Evolutionary conservation across 1,284 basidiomycete genomes (phyloP).

Genomic region (Malassezia dermatis): DNA sequence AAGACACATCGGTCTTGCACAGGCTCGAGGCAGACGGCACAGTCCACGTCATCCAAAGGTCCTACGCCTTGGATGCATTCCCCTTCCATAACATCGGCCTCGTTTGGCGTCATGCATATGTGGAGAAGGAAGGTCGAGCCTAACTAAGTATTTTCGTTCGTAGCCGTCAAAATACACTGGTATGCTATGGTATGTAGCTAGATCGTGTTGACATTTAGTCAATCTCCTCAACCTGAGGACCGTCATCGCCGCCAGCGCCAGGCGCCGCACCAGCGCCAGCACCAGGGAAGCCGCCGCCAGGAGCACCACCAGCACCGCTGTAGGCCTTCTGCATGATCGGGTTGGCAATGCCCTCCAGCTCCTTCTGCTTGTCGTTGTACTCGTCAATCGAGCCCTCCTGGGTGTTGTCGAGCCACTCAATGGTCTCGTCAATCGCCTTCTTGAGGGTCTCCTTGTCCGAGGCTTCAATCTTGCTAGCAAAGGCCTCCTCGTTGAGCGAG

Average conservation of each 20-base stretch:
- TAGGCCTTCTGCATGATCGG: slow-evolving; percentile 93
- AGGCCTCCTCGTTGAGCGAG: slow-evolving; percentile 50
- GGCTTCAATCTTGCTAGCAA: slow-evolving; percentile 67
- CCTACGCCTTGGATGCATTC: not conserved
- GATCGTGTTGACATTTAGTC: slow-evolving; percentile 48
- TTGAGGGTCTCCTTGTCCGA: slow-evolving; percentile 81
- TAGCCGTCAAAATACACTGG: not conserved
- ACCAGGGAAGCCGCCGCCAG: slow-evolving; percentile 53
- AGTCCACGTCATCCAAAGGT: slow-evolving; percentile 4
- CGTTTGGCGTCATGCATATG: not conserved
- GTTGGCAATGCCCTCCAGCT: slow-evolving; percentile 79
- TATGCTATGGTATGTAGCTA: slow-evolving; percentile 1
- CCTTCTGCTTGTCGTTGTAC: slow-evolving; percentile 90
- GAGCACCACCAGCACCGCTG: slow-evolving; percentile 54
- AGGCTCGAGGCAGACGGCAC: slow-evolving; percentile 13
- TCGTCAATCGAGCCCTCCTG: slow-evolving; percentile 91
- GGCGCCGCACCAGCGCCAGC: slow-evolving; percentile 22
- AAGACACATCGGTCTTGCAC: slow-evolving; percentile 10
- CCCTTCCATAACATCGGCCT: not conserved
- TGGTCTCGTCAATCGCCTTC: slow-evolving; percentile 69
- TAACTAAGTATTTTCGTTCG: not conserved
- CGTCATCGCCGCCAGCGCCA: slow-evolving; percentile 54
- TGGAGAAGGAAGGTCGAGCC: not conserved
- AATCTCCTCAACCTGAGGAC: slow-evolving; percentile 79
- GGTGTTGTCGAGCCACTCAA: slow-evolving; percentile 76